Evolutionary conservation across 2,329 filamentous ascomycete genomes (phyloP), one percentile per base, ranked within the genome.

Genomic region (Xylariaceae sp.): DNA sequence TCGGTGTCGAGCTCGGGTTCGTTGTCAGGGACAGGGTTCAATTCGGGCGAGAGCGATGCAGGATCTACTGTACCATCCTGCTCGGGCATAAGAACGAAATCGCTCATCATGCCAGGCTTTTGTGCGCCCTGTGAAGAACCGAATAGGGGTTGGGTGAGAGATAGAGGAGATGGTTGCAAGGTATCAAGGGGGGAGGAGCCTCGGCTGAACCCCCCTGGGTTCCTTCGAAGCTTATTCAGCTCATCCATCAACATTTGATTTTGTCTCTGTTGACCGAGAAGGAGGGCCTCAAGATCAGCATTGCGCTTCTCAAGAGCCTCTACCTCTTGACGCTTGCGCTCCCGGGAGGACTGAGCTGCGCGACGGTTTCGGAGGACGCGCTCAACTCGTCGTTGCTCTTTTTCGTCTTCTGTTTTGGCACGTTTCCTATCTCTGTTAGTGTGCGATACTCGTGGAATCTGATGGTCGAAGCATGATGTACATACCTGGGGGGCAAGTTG

Each of bases 321-420:
- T 30, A 95, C 89, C 67, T 97, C 82, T 12, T 76, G 75, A 43
- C 90, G 81, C 76, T 96, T 95, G 45, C 90, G 86, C 67, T 98
- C 93, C 38, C 93, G 79, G 3, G 93, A 98, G 44, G 94, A 96
- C 74, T 97, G 93, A 31, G 93, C 93, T 34, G 93, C 93, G 45
- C 90, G 87, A 52, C 93, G 88, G 63, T 98, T 98, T 34, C 93
- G 85, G 56, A 97, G 88, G 51, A 98, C 93, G 48, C 93, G 88
- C 73, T 98, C 93, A 41, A 97, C 94, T 48, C 93, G 87, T 34
- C 93, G 86, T 67, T 98, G 93, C 69, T 97, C 93, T 71, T 98
- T 98, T 68, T 98, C 93, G 60, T 96, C 93, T 58, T 95, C 91
- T 3, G 93, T 98, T 78, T 97, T 98, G 56, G 93, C 93, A 48